Conservation (phyloP, 2,329 filamentous ascomycete species). For the Pyrenophora seminiperda region DNA sequence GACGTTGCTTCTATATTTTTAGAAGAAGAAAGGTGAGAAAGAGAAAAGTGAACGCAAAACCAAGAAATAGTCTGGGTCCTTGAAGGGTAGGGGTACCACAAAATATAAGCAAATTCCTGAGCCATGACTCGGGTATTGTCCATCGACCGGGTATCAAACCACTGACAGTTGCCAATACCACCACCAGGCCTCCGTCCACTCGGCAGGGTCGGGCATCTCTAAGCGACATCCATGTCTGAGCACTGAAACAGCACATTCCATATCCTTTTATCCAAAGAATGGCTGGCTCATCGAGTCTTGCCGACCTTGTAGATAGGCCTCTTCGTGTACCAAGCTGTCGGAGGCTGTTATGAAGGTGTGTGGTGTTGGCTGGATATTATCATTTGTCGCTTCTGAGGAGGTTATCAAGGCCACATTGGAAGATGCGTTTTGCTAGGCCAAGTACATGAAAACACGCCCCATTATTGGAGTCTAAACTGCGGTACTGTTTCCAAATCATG, state of each 20-base stretch:
- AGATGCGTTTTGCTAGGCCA: too few relatives aligned
- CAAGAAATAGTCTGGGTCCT: slow-evolving; percentile 1
- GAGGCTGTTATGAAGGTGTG: too few relatives aligned
- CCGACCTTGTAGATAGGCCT: slow-evolving; percentile 28
- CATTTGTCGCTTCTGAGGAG: too few relatives aligned
- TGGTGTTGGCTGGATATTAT: too few relatives aligned
- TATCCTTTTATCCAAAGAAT: slow-evolving; percentile 36
- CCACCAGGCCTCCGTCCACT: slow-evolving; percentile 34
- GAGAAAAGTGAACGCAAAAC: not conserved
- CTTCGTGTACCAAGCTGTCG: slow-evolving; percentile 39
- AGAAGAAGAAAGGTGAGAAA: not conserved
- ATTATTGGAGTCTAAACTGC: too few relatives aligned
- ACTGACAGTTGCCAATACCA: slow-evolving; percentile 35
- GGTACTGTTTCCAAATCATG: too few relatives aligned
- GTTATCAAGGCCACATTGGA: too few relatives aligned
- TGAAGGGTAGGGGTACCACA: slow-evolving; percentile 12
- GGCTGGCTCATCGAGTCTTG: slow-evolving; percentile 35
- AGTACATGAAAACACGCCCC: too few relatives aligned
- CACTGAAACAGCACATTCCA: slow-evolving; percentile 42
- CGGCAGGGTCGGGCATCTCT: slow-evolving; percentile 36
- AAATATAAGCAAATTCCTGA: slow-evolving; percentile 6
- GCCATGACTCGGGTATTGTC: not conserved
- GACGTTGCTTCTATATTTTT: slow-evolving; percentile 3
- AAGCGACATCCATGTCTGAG: slow-evolving; percentile 31
- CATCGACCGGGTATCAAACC: slow-evolving; percentile 28